Base-by-base conservation (phyloP, 129 eudicot species). In the Solidago caesia region DNA sequence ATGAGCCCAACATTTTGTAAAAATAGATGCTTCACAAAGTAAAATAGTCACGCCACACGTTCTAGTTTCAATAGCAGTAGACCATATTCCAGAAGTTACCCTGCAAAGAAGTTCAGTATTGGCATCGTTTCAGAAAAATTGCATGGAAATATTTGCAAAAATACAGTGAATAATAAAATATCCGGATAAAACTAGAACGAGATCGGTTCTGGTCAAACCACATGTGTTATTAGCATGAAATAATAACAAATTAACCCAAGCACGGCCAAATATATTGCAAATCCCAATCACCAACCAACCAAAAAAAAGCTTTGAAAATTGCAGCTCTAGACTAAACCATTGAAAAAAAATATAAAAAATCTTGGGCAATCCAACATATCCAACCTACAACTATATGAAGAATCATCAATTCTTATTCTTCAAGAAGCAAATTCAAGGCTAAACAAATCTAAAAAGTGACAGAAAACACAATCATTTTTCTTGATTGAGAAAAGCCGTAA, bases 1-100 rank as follows among this genome's bases (percentile, higher is more conserved):
- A 46, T 2, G 88, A 68, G 66, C 96, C 96, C 74, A 87, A 73
- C 96, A 87, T 87, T 55, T 79, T 44, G 47, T 5, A 13, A 2
- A 15, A 61, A 75, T 44, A 8, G 46, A 42, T 59, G 57, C 0
- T 55, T 64, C 53, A 70, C 11, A 56, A 45, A 9, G 45, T 57
- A 56, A 33, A 44, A 44, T 43, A 42, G 51, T 53, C 47, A 63
- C 47, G 55, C 41, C 46, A 64, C 26, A 48, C 11, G 25, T 44
- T 67, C 64, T 63, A 65, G 60, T 52, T 65, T 48, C 68, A 56
- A 8, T 44, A 60, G 25, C 77, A 43, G 52, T 72, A 64, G 64
- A 79, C 78, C 78, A 79, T 79, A 72, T 26, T 48, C 75, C 14
- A 13, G 63, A 61, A 51, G 52, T 60, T 21, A 79, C 75, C 74